Evolutionary conservation across 306 rosid genomes (phyloP).

Genomic region (Dryas octopetala): DNA sequence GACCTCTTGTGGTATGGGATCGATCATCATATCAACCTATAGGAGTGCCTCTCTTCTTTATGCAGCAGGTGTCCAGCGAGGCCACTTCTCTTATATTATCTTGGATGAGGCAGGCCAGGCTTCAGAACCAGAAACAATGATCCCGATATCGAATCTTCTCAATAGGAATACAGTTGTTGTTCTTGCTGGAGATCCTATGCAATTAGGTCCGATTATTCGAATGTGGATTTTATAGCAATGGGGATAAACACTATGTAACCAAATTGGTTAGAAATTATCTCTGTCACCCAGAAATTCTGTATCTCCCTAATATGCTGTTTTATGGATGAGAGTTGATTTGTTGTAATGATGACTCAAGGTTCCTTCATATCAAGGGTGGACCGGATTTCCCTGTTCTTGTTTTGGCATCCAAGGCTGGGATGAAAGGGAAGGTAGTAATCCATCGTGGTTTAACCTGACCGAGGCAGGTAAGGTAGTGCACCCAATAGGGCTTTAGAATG

Average conservation of each 20-base stretch:
- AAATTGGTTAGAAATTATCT: constrained; percentile 71
- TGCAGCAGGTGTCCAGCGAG: constrained; percentile 65
- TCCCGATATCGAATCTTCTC: constrained; percentile 70
- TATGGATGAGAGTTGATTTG: constrained; percentile 69
- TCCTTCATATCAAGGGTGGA: constrained; percentile 37
- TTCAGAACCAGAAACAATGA: constrained; percentile 89
- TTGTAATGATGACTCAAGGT: constrained; percentile 52
- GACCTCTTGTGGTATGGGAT: constrained; percentile 47
- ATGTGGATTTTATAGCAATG: constrained; percentile 43
- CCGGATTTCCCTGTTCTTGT: constrained; percentile 76
- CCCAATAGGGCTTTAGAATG: constrained; percentile 47
- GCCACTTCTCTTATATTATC: constrained; percentile 89
- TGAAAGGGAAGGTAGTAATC: constrained; percentile 95
- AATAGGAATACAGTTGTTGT: constrained; percentile 65
- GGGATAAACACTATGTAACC: constrained; percentile 63
- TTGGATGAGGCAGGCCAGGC: constrained; percentile 99
- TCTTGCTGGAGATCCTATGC: constrained; percentile 96
- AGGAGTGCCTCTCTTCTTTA: constrained; percentile 66
- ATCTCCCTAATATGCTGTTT: constrained; percentile 78
- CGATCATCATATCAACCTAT: constrained; percentile 76
- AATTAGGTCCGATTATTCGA: constrained; percentile 89
- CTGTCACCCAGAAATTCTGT: constrained; percentile 78
- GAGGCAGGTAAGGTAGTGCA: constrained; percentile 87
- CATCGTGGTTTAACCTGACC: constrained; percentile 95
- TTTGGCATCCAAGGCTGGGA: constrained; percentile 98